phyloP scores from a whole-genome alignment of 768 basidiomycete genomes.

The Trametes punicea region DNA sequence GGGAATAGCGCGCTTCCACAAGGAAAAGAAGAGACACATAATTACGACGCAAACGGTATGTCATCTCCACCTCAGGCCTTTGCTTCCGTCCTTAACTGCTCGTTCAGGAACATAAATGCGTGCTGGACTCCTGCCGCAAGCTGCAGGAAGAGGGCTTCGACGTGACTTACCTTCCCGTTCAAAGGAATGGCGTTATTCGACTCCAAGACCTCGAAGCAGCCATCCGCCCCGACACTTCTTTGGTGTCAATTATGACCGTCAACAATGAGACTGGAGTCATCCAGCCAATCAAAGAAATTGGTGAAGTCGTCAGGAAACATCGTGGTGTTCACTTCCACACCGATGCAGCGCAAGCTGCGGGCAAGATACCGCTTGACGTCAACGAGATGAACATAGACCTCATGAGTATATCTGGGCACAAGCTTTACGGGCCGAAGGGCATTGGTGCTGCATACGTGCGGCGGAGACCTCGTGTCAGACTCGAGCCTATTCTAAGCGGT shows the following conservation, averaged over 20 bases:
- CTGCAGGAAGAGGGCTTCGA: constrained; percentile 97
- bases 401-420: constrained; percentile 96
- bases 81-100: not conserved
- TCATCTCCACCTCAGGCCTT: constrained; percentile 9
- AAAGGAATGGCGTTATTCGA: constrained; percentile 77
- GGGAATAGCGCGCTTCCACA: constrained; percentile 93
- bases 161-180: constrained; percentile 94
- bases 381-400: constrained; percentile 95
- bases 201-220: constrained; percentile 78
- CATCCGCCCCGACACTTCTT: constrained; percentile 87
- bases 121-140: constrained; percentile 95
- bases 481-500: constrained; percentile 93
- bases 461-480: constrained; percentile 83
- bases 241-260: constrained; percentile 98
- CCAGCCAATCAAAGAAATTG: constrained; percentile 95
- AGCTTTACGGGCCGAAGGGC: constrained; percentile 97
- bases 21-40: constrained; percentile 88
- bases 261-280: constrained; percentile 99
- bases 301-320: constrained; percentile 78
- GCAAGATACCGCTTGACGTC: constrained; percentile 89
- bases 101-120: constrained; percentile 95
- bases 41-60: constrained; percentile 92
- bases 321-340: constrained; percentile 94
- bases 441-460: constrained; percentile 93
- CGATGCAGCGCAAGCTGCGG: constrained; percentile 93